These are phyloP conservation scores for Multifurca ochricompacta DNA, from an alignment of 768 basidiomycete genomes.

Conservation along the genomic window DNA sequence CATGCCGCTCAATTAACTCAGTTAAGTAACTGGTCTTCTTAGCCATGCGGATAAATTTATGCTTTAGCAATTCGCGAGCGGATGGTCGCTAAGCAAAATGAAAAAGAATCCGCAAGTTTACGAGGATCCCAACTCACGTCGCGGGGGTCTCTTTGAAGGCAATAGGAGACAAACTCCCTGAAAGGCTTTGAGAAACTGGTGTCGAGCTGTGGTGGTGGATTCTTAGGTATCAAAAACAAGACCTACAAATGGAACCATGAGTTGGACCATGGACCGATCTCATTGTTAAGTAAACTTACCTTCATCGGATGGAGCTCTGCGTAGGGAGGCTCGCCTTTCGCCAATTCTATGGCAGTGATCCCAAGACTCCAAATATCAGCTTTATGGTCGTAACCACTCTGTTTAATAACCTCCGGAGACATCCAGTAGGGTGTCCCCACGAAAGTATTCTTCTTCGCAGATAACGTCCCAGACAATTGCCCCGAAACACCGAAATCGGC, in stretches of 20 bases:
- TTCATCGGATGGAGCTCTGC: slow-evolving; percentile 99
- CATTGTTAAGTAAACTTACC: slow-evolving; percentile 36
- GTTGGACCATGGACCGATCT: not conserved
- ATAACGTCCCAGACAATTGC: slow-evolving; percentile 86
- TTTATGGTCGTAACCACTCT: slow-evolving; percentile 98
- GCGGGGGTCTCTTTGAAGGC: slow-evolving; percentile 89
- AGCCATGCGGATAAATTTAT: slow-evolving; percentile 92
- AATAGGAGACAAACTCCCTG: slow-evolving; percentile 87
- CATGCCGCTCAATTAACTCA: slow-evolving; percentile 90
- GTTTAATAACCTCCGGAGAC: slow-evolving; percentile 99
- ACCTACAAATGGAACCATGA: slow-evolving; percentile 43
- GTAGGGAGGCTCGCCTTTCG: slow-evolving; percentile 96
- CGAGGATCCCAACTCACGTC: slow-evolving; percentile 46
- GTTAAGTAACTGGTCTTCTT: slow-evolving; percentile 93
- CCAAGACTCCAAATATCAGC: slow-evolving; percentile 99
- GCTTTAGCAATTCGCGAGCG: slow-evolving; percentile 91
- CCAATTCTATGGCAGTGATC: slow-evolving; percentile 95
- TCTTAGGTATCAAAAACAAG: slow-evolving; percentile 96
- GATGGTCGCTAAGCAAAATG: slow-evolving; percentile 63
- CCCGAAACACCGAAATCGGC: slow-evolving; percentile 99
- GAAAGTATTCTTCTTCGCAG: slow-evolving; percentile 96
- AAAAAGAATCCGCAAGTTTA: slow-evolving; percentile 9
- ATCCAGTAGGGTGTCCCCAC: slow-evolving; percentile 99
- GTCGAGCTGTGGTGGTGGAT: slow-evolving; percentile 86
- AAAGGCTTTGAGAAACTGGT: slow-evolving; percentile 89